These are phyloP conservation scores for Speleostelium caveatum DNA, from an alignment of 78 protist species.

Conservation along the genomic window DNA sequence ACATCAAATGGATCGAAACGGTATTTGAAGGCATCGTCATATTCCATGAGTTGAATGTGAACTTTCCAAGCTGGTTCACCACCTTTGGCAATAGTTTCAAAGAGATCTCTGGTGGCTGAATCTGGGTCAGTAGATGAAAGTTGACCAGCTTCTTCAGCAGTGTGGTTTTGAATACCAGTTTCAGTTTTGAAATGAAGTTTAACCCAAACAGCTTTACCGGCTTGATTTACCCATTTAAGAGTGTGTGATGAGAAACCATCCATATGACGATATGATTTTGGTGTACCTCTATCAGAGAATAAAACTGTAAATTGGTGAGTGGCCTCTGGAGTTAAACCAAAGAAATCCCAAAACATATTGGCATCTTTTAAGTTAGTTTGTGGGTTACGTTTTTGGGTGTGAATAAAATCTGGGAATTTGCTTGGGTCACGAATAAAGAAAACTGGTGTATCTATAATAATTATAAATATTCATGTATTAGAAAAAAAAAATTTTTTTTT, in stretches of 20 bases:
- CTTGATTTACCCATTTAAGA: constrained; percentile 77
- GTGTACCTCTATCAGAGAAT: constrained; percentile 87
- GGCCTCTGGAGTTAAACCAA: constrained; percentile 87
- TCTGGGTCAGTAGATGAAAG: constrained; percentile 84
- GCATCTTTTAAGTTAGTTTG: constrained; percentile 79
- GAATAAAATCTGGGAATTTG: constrained; percentile 88
- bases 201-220: constrained; percentile 72
- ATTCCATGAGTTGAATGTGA: constrained; percentile 86
- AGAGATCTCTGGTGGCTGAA: constrained; percentile 85
- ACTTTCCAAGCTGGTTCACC: constrained; percentile 85
- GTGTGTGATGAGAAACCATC: constrained; percentile 90
- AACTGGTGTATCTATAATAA: constrained; percentile 74
- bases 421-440: constrained; percentile 89
- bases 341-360: constrained; percentile 88
- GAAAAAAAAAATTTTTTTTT: background rate
- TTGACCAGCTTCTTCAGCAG: constrained; percentile 84
- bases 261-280: constrained; percentile 84
- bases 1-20: constrained; percentile 88
- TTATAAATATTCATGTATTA: background rate
- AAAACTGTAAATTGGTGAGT: constrained; percentile 85
- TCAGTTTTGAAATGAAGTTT: constrained; percentile 86
- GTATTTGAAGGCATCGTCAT: constrained; percentile 74
- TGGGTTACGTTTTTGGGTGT: constrained; percentile 91
- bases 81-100: constrained; percentile 85
- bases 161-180: constrained; percentile 71